Conservation (phyloP, 75 land plant species). For the Cryptomeria japonica region DNA sequence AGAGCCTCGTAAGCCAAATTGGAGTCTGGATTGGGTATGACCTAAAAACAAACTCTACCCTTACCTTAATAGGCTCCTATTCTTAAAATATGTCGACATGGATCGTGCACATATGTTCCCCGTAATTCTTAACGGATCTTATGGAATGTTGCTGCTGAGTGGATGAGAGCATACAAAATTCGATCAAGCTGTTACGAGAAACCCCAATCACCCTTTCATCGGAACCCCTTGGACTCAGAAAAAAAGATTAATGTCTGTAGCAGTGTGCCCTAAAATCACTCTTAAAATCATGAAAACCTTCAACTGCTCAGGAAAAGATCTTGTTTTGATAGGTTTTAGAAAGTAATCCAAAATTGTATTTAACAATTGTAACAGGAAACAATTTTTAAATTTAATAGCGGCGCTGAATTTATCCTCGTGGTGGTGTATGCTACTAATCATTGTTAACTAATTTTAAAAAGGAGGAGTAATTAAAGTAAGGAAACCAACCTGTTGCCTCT, state of each 20-base stretch:
- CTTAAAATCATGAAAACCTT: background rate
- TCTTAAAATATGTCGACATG: background rate
- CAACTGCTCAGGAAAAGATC: background rate
- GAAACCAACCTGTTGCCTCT: conserved; percentile 71
- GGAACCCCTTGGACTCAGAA: background rate
- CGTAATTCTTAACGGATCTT: background rate
- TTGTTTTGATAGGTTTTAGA: background rate
- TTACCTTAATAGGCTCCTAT: background rate
- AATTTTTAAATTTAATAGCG: background rate
- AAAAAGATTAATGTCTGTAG: background rate
- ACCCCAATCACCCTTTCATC: background rate
- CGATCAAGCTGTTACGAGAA: background rate
- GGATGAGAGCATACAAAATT: background rate
- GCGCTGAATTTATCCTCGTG: background rate
- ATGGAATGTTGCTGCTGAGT: background rate
- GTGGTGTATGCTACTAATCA: background rate
- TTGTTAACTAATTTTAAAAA: background rate
- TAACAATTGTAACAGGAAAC: background rate
- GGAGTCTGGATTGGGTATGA: background rate
- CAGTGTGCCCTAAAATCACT: background rate
- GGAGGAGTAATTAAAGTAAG: background rate
- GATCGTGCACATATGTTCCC: background rate
- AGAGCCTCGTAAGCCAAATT: too few relatives aligned
- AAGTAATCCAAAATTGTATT: background rate
- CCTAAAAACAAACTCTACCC: too few relatives aligned